Evolutionary conservation across 106 monocot genomes (phyloP).

Genomic region (Alisma plantagoaquatica): DNA sequence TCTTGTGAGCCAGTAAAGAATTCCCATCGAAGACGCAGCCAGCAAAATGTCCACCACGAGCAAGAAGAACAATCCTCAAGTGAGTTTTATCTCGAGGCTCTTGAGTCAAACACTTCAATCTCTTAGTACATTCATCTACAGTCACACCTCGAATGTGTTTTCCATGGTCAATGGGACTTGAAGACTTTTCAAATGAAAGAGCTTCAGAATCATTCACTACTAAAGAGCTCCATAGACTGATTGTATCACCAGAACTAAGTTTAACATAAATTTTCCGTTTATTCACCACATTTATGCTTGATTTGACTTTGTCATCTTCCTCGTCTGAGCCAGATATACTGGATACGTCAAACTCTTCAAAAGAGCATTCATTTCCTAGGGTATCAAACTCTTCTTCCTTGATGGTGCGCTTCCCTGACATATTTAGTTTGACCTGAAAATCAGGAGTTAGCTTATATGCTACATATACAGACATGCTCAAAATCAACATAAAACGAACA

Average conservation of each 20-base stretch:
- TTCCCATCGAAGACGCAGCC: constrained; percentile 94
- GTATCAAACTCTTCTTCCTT: constrained; percentile 71
- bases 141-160: constrained; percentile 11
- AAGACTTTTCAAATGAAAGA: constrained; percentile 22
- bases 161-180: constrained; percentile 5
- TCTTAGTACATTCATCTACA: constrained; percentile 36
- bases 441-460: neutral
- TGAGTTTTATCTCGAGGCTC: constrained; percentile 77
- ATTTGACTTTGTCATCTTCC: constrained; percentile 28
- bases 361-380: constrained; percentile 25
- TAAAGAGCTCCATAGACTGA: constrained; percentile 65
- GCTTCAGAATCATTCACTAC: constrained; percentile 67
- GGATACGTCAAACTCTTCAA: constrained; percentile 72
- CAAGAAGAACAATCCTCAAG: constrained; percentile 64
- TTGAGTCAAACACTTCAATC: constrained; percentile 41
- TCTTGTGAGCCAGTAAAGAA: constrained; percentile 75
- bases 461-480: neutral
- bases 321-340: constrained; percentile 95
- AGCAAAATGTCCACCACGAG: constrained; percentile 85
- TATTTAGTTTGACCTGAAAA: constrained; percentile 61
- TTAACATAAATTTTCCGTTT: constrained; percentile 58
- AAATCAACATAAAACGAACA: neutral
- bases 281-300: constrained; percentile 13
- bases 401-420: constrained; percentile 51
- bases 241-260: constrained; percentile 49